Evolutionary conservation across 1,139 yeast genomes (phyloP).

Genomic region (Suhomyces bolitotheri): DNA sequence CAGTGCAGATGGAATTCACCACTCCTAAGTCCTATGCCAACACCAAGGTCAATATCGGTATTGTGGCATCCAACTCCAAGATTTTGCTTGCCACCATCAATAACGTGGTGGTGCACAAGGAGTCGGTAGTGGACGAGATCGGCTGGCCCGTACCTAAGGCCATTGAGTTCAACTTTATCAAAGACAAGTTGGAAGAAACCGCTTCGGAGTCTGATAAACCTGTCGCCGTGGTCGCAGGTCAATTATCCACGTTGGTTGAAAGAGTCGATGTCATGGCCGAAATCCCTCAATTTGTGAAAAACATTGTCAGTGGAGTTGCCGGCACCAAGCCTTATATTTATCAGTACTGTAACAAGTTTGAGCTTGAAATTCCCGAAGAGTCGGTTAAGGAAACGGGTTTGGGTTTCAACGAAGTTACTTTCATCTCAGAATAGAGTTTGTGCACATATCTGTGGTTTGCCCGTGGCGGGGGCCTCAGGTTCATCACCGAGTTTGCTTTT

Average conservation of each 20-base stretch:
- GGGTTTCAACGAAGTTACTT: constrained; percentile 83
- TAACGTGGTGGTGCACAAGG: constrained; percentile 64
- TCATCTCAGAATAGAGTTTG: constrained; percentile 49
- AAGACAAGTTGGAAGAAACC: constrained; percentile 36
- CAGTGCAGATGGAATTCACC: constrained; percentile 90
- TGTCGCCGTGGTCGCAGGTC: constrained; percentile 51
- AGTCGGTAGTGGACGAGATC: constrained; percentile 65
- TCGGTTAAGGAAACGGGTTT: constrained; percentile 58
- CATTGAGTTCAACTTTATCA: constrained; percentile 61
- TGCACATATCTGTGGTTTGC: neutral
- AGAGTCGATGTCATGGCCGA: constrained; percentile 98
- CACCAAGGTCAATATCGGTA: constrained; percentile 79
- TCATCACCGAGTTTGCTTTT: constrained; percentile 1
- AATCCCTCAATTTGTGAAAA: constrained; percentile 90
- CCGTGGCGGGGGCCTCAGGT: too few species aligned
- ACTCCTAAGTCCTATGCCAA: constrained; percentile 89
- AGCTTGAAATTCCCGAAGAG: constrained; percentile 29
- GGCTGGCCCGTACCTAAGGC: constrained; percentile 90
- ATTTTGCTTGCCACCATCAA: constrained; percentile 66
- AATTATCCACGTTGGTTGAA: constrained; percentile 64
- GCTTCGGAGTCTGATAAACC: constrained; percentile 29
- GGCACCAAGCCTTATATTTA: constrained; percentile 95
- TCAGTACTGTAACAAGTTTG: constrained; percentile 71
- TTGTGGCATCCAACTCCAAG: constrained; percentile 63
- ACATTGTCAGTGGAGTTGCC: constrained; percentile 89